A percentile compares a stretch with the other conserved stretches of the same genome.
These are phyloP conservation scores for Hypseocharis bilobata DNA, from an alignment of 441 rosid species.

Conservation along the genomic window DNA sequence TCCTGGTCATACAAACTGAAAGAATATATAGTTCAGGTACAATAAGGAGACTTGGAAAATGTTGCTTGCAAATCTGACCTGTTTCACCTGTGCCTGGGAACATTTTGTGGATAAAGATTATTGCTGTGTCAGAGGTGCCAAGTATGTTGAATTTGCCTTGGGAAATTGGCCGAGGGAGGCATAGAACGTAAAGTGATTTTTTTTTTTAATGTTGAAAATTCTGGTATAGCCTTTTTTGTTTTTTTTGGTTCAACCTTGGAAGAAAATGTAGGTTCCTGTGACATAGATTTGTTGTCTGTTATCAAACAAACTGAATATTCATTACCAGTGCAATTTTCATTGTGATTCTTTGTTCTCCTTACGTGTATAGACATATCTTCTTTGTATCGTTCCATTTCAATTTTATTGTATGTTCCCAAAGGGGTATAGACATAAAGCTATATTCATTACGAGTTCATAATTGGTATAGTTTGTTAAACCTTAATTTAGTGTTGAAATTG, in stretches of 20 bases:
- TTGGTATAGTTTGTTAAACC: too few species aligned
- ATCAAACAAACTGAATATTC: slow-evolving; percentile 12
- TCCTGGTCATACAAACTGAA: slow-evolving; percentile 9
- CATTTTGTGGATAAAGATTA: background rate
- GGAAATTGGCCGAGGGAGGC: slow-evolving; percentile 9
- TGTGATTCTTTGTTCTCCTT: background rate
- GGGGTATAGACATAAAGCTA: too few species aligned
- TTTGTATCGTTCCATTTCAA: too few species aligned
- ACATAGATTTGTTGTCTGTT: slow-evolving; percentile 22
- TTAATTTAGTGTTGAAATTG: too few species aligned
- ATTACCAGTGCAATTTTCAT: slow-evolving; percentile 15
- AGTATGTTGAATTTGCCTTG: slow-evolving; percentile 12
- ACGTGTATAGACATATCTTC: too few species aligned
- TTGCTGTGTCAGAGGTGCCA: slow-evolving; percentile 13
- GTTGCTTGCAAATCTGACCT: slow-evolving; percentile 9
- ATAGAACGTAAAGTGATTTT: background rate
- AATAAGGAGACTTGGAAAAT: slow-evolving; percentile 26
- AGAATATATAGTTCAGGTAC: slow-evolving; percentile 18
- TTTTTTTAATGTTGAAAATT: background rate
- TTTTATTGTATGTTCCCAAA: too few species aligned
- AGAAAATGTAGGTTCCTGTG: slow-evolving; percentile 27
- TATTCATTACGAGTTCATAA: background rate
- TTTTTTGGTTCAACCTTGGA: slow-evolving; percentile 2
- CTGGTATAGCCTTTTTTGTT: background rate
- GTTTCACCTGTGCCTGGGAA: background rate